phyloP scores from a whole-genome alignment of 371 early-diverging fungal genomes.

The Rhizopus arrhizus region DNA sequence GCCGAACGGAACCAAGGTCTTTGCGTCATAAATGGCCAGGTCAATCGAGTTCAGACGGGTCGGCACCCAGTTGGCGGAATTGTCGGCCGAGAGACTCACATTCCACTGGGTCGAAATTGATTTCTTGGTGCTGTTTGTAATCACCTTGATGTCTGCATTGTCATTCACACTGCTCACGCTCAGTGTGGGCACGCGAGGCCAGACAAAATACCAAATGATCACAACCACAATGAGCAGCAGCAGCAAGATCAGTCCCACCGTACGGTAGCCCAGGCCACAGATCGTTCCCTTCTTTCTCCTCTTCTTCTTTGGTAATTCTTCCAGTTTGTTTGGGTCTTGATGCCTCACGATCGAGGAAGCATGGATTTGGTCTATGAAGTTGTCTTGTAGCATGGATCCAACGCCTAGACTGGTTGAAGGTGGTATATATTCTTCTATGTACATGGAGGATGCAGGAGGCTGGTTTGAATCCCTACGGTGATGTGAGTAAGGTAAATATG shows the following conservation, averaged over 20 bases:
- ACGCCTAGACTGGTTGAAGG: constrained; percentile 23
- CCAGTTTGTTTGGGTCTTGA: constrained; percentile 4
- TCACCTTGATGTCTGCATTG: constrained; percentile 13
- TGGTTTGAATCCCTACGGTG: constrained; percentile 38
- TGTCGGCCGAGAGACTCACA: constrained; percentile 33
- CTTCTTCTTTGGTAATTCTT: constrained; percentile 14
- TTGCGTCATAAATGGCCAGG: constrained; percentile 24
- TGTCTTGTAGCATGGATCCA: constrained; percentile 35
- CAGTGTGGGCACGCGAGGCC: constrained; percentile 38
- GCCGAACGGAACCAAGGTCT: constrained; percentile 19
- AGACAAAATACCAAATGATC: constrained; percentile 40
- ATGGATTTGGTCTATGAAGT: constrained; percentile 8
- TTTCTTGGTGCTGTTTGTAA: constrained; percentile 23
- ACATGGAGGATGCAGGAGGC: constrained; percentile 35
- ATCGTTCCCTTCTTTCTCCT: constrained; percentile 12
- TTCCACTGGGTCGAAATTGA: constrained; percentile 28
- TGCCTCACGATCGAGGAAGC: background rate
- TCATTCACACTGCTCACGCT: constrained; percentile 24
- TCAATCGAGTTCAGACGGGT: constrained; percentile 26
- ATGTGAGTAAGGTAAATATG: constrained; percentile 51
- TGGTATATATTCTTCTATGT: constrained; percentile 34
- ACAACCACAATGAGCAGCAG: constrained; percentile 14
- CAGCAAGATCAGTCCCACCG: constrained; percentile 4
- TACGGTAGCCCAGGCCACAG: constrained; percentile 22
- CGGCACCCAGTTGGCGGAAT: constrained; percentile 37